A percentile compares a stretch with the other conserved stretches of the same genome.
Evolutionary conservation across 148 eudicot genomes (phyloP).

Genomic region (Spergularia bocconei): DNA sequence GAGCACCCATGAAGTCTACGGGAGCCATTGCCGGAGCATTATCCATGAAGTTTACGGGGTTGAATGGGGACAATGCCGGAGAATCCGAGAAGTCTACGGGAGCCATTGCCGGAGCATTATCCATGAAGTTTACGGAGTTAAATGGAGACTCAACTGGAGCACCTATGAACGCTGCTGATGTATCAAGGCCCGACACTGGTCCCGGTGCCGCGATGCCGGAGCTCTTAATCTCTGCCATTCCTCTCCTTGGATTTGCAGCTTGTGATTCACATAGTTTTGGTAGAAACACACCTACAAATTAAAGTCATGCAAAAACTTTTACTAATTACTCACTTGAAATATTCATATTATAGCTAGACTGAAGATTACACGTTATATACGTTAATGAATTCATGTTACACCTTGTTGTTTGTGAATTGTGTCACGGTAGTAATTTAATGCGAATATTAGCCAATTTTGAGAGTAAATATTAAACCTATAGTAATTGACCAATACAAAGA

Average conservation of each 20-base stretch:
- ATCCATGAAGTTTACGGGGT: too few relatives aligned
- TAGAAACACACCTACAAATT: conserved; percentile 50
- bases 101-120: conserved; percentile 3
- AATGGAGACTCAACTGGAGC: conserved; percentile 6
- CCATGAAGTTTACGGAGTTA: neutral
- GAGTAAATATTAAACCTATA: neutral
- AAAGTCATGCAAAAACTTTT: neutral
- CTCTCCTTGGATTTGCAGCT: conserved; percentile 41
- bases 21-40: too few relatives aligned
- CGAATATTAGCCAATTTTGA: too few relatives aligned
- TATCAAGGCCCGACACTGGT: conserved; percentile 19
- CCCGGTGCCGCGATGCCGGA: conserved; percentile 46
- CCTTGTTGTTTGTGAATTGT: too few relatives aligned
- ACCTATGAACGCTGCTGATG: neutral
- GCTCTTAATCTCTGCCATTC: conserved; percentile 51
- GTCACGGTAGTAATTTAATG: too few relatives aligned
- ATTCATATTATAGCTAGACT: too few relatives aligned
- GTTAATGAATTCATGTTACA: too few relatives aligned
- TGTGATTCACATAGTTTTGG: conserved; percentile 52
- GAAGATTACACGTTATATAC: too few relatives aligned
- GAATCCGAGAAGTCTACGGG: too few relatives aligned
- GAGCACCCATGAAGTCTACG: neutral
- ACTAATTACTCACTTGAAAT: too few relatives aligned
- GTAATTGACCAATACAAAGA: too few relatives aligned
- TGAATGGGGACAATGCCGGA: too few relatives aligned